Base-by-base conservation (phyloP, 495 filamentous ascomycete genomes). In the Xylona heveae region DNA sequence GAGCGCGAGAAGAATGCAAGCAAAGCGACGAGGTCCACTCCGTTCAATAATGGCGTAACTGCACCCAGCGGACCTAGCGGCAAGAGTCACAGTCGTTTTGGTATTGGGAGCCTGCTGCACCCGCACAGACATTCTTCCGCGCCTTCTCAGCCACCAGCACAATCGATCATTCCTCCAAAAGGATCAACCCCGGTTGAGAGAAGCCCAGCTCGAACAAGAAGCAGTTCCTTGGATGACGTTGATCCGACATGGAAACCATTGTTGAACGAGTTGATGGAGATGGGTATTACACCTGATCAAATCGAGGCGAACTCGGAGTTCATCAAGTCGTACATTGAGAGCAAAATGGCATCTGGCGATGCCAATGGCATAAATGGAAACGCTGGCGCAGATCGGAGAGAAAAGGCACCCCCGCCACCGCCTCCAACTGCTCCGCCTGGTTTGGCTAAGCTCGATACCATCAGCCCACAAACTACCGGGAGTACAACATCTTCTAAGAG, bases 291-390 rank as follows among this genome's bases (percentile, higher is more conserved):
- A 1, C 78, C 88, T 43, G 85, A 93, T 45, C 74, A 88, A 42
- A 88, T 95, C 35, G 72, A 68, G 33, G 78, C 90, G 35, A 84
- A 94, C 44, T 75, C 82, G 24, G 85, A 92, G 33, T 95, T 94
- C 42, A 97, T 95, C 50, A 80, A 85, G 50, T 62, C 71, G 12
- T 97, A 88, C 44, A 74, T 94, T 41, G 74, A 74, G 40, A 65
- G 88, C 49, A 70, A 81, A 42, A 78, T 85, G 49, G 63, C 63
- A 19, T 60, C 61, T 41, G 34, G 42, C 21, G 25, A 36, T 25
- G 19, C 21, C 18, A 28, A 43, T 33, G 33, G 29, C n/a, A 5
- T 31, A 15, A 24, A 37, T 19, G 25, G 19, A 10, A 12, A 42
- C 36, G 16, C 26, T 28, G 18, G 21, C 28, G 17, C 22, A 25